Evolutionary conservation across 2,329 filamentous ascomycete genomes (phyloP).

Genomic region (Fusarium buxicola): DNA sequence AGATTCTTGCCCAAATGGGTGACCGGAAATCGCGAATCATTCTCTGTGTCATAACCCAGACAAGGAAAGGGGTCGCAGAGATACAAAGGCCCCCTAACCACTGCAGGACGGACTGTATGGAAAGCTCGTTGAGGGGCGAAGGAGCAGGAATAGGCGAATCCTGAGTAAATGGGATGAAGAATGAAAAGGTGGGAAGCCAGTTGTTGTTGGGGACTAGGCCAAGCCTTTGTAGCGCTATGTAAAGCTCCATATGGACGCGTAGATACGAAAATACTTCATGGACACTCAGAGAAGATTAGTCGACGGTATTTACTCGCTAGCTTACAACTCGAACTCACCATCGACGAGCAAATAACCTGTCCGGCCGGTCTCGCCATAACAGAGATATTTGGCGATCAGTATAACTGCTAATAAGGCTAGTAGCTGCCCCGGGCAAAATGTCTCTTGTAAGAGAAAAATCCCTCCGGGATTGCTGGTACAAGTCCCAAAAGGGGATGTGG

Average conservation of each 20-base stretch:
- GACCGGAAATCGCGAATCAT: conserved; percentile 53
- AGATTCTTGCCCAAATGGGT: conserved; percentile 55
- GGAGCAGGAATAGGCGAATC: conserved; percentile 63
- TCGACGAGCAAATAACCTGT: conserved; percentile 40
- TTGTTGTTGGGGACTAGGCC: conserved; percentile 57
- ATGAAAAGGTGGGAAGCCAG: conserved; percentile 59
- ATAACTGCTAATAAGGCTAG: conserved; percentile 46
- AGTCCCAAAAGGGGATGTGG: conserved; percentile 60
- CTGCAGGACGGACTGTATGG: conserved; percentile 51
- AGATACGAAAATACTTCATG: conserved; percentile 56
- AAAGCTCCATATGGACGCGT: conserved; percentile 63
- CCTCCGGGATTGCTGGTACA: conserved; percentile 48
- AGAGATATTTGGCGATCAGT: conserved; percentile 44
- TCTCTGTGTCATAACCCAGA: conserved; percentile 58
- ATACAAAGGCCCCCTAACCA: conserved; percentile 59
- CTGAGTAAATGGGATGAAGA: conserved; percentile 66
- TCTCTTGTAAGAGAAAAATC: conserved; percentile 48
- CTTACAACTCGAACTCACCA: conserved; percentile 41
- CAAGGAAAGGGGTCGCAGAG: conserved; percentile 60
- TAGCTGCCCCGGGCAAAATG: conserved; percentile 50
- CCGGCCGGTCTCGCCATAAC: conserved; percentile 42
- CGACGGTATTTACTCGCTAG: not conserved
- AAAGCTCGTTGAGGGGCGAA: conserved; percentile 55
- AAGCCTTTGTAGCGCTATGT: conserved; percentile 63
- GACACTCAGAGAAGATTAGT: conserved; percentile 42